Conservation (phyloP, 768 basidiomycete genomes). For the Panaeolus cyanescens region DNA sequence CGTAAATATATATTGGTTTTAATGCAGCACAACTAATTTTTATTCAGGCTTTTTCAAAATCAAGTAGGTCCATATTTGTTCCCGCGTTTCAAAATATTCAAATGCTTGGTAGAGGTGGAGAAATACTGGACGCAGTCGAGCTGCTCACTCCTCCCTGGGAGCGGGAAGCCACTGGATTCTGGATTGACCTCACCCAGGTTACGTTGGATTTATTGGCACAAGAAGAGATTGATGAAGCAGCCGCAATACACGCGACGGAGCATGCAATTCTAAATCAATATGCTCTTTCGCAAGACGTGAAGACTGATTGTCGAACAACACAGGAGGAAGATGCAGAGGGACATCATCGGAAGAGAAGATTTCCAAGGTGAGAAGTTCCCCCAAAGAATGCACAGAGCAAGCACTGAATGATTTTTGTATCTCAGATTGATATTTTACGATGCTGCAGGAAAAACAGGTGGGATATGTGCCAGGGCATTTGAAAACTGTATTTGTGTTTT, state of each 20-base stretch:
- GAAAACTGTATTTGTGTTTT: slow-evolving; percentile 61
- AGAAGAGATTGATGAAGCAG: slow-evolving; percentile 68
- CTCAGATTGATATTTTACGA: slow-evolving; percentile 83
- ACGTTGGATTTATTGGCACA: slow-evolving; percentile 53
- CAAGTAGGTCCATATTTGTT: slow-evolving; percentile 37
- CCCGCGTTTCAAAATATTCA: neutral
- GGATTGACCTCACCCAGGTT: slow-evolving; percentile 71
- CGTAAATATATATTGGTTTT: neutral
- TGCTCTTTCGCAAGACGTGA: slow-evolving; percentile 64
- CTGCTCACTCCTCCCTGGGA: slow-evolving; percentile 79
- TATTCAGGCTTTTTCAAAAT: slow-evolving; percentile 77
- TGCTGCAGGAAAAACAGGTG: slow-evolving; percentile 64
- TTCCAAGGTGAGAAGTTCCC: slow-evolving; percentile 52
- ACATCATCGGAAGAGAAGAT: slow-evolving; percentile 61
- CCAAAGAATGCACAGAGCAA: neutral
- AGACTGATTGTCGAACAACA: slow-evolving; percentile 81
- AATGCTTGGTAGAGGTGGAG: slow-evolving; percentile 45
- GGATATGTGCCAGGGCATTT: slow-evolving; percentile 77
- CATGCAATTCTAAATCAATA: slow-evolving; percentile 85
- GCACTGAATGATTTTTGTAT: neutral
- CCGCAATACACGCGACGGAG: slow-evolving; percentile 82
- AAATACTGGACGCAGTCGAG: slow-evolving; percentile 76
- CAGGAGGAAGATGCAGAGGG: slow-evolving; percentile 69
- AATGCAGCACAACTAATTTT: neutral
- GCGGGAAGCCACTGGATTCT: slow-evolving; percentile 70